These are phyloP conservation scores for Fusarium foetens DNA, from an alignment of 2,329 filamentous ascomycete genomes.

Conservation along the genomic window DNA sequence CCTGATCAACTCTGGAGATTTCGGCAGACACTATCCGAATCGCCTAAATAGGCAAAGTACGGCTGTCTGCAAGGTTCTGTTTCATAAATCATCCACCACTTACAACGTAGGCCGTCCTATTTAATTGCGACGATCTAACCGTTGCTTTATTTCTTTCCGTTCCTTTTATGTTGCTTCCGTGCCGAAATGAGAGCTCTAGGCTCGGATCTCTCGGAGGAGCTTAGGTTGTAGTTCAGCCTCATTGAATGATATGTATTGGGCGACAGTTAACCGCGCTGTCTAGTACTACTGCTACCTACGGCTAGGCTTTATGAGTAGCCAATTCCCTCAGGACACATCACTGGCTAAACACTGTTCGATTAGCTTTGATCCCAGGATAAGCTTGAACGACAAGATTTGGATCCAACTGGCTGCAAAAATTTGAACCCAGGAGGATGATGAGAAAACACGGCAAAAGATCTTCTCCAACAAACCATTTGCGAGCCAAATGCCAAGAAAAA, in stretches of 20 bases:
- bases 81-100: slow-evolving; percentile 26
- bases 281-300: too few species aligned
- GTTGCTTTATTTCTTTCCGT: neutral
- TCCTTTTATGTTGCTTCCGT: neutral
- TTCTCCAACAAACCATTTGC: accelerated
- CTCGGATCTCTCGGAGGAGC: neutral
- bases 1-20: neutral
- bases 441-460: neutral
- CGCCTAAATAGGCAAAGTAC: slow-evolving; percentile 6
- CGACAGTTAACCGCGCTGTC: too few species aligned
- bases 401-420: neutral
- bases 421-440: neutral
- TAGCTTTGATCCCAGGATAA: too few species aligned
- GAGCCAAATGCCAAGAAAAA: neutral
- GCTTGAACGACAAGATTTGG: neutral
- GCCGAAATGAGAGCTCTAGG: neutral
- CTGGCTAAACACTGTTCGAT: neutral
- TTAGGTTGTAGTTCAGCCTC: neutral
- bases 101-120: neutral
- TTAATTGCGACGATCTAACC: neutral
- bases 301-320: accelerated
- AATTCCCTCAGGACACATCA: neutral
- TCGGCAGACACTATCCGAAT: slow-evolving; percentile 26
- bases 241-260: neutral
- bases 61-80: neutral